Evolutionary conservation across 169 alveolate genomes (phyloP).

Genomic region (Pseudocohnilembus persalinus): DNA sequence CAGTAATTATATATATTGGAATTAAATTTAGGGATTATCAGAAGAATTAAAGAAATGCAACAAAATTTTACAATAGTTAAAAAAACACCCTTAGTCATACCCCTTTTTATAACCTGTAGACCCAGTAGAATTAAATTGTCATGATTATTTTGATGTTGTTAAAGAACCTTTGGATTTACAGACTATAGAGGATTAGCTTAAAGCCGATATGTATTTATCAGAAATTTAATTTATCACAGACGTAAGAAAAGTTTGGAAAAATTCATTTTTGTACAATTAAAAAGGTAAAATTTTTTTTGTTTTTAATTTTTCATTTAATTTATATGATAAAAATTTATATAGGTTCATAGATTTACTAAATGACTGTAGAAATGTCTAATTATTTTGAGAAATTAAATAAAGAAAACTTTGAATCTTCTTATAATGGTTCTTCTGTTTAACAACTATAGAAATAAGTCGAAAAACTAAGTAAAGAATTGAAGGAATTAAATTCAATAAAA

Average conservation of each 20-base stretch:
- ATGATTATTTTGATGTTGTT: conserved; percentile 75
- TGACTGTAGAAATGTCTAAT: conserved; percentile 46
- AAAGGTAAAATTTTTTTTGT: not conserved
- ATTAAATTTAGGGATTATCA: not conserved
- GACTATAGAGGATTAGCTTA: conserved; percentile 51
- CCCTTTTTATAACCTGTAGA: conserved; percentile 80
- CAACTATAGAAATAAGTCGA: conserved; percentile 26
- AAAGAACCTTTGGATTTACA: conserved; percentile 73
- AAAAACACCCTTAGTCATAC: conserved; percentile 51
- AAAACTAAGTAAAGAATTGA: conserved; percentile 15
- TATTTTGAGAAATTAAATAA: conserved; percentile 32
- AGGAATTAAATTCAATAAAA: not conserved
- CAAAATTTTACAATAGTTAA: conserved; percentile 42
- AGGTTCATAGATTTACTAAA: conserved; percentile 45
- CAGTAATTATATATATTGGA: too few species aligned
- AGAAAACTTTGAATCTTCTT: conserved; percentile 27
- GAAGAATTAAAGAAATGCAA: conserved; percentile 25
- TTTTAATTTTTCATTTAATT: too few species aligned
- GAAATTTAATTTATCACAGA: conserved; percentile 49
- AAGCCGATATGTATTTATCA: conserved; percentile 32
- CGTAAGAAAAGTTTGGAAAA: conserved; percentile 56
- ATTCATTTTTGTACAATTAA: conserved; percentile 43
- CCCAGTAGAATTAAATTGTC: conserved; percentile 43
- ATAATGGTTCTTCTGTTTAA: not conserved
- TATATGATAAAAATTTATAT: not conserved